Evolutionary conservation across 495 filamentous ascomycete species (phyloP), one percentile per base, ranked within the genome.

Genomic region (Lophiostoma macrostomum): DNA sequence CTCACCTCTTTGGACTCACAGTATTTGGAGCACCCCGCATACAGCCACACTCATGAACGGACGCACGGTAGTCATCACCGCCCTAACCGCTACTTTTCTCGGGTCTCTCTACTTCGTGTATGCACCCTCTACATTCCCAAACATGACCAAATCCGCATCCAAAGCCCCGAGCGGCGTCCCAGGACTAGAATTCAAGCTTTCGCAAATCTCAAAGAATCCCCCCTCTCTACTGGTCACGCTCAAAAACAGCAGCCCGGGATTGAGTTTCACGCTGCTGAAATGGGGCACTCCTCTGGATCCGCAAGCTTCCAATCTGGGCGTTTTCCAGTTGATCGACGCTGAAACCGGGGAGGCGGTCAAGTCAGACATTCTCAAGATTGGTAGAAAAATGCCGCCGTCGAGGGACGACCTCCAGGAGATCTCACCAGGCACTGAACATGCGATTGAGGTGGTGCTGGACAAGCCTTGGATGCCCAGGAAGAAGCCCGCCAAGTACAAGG

Each of bases 211-310:
- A 5, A 44, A 43, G 10, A 24, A 23, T 20, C 60, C 60, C 7
- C 50, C 55, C 3, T 45, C 44, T 0, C 28, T 64, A 8, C 50
- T 41, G 5, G 46, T 60, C 19, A 64, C 60, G 12, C 44, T 64
- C 16, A 40, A 49, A 14, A 64, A 64, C 35, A 42, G 22, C 39
- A 2, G 30, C 27, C 48, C 59, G 1, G 38, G 43, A 5, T 38
- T 43, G 22, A 50, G 51, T 10, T 59, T 51, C 30, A 64, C 60
- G 2, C 20, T 64, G 27, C 36, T 64, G 36, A 51, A 52, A 41
- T 64, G 60, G 60, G 46, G 39, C 31, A 59, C 55, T 8, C 60
- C 60, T 2, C 41, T 64, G 2, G 60, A 64, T 30, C 22, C 38
- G 1, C 37, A 55, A 30, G 60, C 60, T 5, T 14, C 30, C 5